Conservation (phyloP, 73 alveolate genomes). For the Paramecium octaurelia region DNA sequence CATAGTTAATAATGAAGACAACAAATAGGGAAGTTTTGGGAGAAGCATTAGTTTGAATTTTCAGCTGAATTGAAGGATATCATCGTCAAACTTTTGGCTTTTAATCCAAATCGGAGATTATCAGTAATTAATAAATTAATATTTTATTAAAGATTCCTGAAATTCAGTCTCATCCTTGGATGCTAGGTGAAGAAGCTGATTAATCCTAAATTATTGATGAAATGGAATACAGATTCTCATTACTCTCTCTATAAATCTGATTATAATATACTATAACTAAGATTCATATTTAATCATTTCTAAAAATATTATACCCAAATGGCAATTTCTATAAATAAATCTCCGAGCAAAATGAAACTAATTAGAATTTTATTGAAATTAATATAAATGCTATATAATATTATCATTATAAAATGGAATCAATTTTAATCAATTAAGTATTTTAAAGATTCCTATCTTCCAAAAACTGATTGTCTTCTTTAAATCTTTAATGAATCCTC, state of each 20-base stretch:
- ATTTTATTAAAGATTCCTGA: neutral
- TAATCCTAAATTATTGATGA: neutral
- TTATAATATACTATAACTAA: neutral
- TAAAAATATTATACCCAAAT: neutral
- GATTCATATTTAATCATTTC: neutral
- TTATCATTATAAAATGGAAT: neutral
- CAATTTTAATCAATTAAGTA: neutral
- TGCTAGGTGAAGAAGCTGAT: neutral
- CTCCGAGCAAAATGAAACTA: neutral
- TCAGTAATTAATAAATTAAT: neutral
- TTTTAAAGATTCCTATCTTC: neutral
- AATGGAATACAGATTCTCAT: neutral
- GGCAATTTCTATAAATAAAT: neutral
- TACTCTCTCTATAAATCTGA: neutral
- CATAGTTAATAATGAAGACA: neutral
- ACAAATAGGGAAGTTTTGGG: neutral
- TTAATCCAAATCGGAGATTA: slow-evolving; percentile 37
- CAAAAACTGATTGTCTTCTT: neutral
- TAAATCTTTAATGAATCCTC: neutral
- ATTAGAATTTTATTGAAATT: too few relatives aligned
- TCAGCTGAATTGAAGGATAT: slow-evolving; percentile 13
- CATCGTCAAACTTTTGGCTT: neutral
- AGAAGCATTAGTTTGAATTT: neutral
- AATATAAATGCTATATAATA: too few relatives aligned
- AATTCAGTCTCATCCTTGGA: slow-evolving; percentile 33